Evolutionary conservation across 2,329 filamentous ascomycete genomes (phyloP), one percentile per base, ranked within the genome.

Genomic region (Lecanicillium sp.): DNA sequence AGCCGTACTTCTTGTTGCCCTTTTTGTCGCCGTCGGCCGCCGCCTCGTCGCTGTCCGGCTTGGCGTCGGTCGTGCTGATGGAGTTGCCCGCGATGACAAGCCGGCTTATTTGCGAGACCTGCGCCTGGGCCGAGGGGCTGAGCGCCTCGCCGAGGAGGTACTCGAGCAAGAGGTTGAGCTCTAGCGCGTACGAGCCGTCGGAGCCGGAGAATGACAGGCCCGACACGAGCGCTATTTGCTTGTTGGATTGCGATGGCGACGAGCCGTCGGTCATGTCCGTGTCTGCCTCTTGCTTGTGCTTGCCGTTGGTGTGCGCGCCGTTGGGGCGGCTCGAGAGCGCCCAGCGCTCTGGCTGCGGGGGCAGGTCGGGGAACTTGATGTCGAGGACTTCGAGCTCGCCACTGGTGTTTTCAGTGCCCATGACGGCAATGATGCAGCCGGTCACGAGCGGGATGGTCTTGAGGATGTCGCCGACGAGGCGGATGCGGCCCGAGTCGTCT

Each of bases 301-400:
- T 52, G 25, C 52, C 49, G 4, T 54, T 53, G 38, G 50, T 56
- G 17, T 60, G 60, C 49, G 32, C 17, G 32, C 28, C 46, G 22
- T 48, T 49, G 46, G 49, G 56, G 36, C 53, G 61, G 46, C 81
- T 72, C 7, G 81, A 74, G 19, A 82, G 66, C 37, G 82, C 72
- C 87, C 88, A 95, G 20, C 90, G 79, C 36, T 77, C 72, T 11
- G 86, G 83, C 53, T 98, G 92, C 1, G 80, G 78, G 13, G 90
- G 75, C 4, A 98, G 65, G 56, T 96, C 88, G 6, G 92, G 86
- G 31, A 94, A 81, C 54, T 89, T 87, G 49, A 95, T 71, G 60
- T 95, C 90, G 29, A 97, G 73, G 6, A 95, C 84, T 51, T 97
- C 88, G 44, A 98, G 88, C 50, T 95, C 87, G 46, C 92, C 92